Conservation (phyloP, 2,329 filamentous ascomycete species). For the Diaporthe australafricana region DNA sequence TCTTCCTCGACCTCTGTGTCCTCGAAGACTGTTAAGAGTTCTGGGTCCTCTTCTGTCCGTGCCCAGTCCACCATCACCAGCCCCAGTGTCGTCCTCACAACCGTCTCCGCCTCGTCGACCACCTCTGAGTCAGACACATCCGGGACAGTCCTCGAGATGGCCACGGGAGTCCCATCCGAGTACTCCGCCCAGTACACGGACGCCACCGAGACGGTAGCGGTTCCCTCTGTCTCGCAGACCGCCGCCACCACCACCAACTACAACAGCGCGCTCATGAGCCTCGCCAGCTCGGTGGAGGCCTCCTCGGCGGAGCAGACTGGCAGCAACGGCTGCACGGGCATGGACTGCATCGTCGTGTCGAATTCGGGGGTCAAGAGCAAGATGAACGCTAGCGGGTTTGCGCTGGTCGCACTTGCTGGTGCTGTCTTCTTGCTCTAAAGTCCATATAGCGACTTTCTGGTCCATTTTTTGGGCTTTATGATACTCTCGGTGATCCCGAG, state of each 20-base stretch:
- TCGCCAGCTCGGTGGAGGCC: slow-evolving; percentile 17
- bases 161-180: slow-evolving; percentile 18
- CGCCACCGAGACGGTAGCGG: slow-evolving; percentile 20
- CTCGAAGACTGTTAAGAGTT: background rate
- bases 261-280: slow-evolving; percentile 26
- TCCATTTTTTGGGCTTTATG: background rate
- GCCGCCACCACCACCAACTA: slow-evolving; percentile 4
- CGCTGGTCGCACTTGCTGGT: slow-evolving; percentile 34
- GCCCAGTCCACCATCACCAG: slow-evolving; percentile 28
- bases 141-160: slow-evolving; percentile 27
- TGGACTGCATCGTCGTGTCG: slow-evolving; percentile 37
- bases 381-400: slow-evolving; percentile 24
- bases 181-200: slow-evolving; percentile 18
- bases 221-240: slow-evolving; percentile 13
- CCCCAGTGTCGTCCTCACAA: slow-evolving; percentile 16
- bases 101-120: slow-evolving; percentile 8
- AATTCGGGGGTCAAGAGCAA: slow-evolving; percentile 25
- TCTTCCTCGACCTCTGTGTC: background rate
- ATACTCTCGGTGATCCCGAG: background rate
- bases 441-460: background rate
- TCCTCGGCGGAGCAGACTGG: background rate
- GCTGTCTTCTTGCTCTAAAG: slow-evolving; percentile 28
- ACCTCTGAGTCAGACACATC: background rate
- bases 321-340: slow-evolving; percentile 13
- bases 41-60: background rate